Evolutionary conservation across 169 alveolate species (phyloP).

Genomic region (Ichthyophthirius multifiliis): DNA sequence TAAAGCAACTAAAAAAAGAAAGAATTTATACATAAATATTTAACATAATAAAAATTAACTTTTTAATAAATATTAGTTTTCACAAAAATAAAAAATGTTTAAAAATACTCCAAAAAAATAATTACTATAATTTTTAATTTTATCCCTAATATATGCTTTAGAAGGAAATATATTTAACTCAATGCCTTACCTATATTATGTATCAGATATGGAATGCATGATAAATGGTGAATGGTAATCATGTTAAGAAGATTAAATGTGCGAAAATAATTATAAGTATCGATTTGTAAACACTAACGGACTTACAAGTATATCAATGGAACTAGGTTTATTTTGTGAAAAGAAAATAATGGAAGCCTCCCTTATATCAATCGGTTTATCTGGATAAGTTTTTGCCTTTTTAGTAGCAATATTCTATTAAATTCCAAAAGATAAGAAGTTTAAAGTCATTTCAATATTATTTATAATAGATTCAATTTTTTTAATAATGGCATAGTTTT

Average conservation of each 20-base stretch:
- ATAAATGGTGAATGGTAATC: neutral
- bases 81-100: too few species aligned
- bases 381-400: neutral
- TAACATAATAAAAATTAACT: too few species aligned
- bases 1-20: too few species aligned
- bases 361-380: neutral
- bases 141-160: neutral
- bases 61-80: too few species aligned
- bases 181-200: neutral
- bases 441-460: neutral
- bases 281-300: neutral
- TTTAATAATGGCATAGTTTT: neutral
- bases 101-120: too few species aligned
- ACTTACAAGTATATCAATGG: neutral
- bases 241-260: neutral
- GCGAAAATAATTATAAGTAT: neutral
- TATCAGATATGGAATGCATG: neutral
- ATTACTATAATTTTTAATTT: too few species aligned
- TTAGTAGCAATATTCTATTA: neutral
- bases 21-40: too few species aligned
- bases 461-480: neutral
- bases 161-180: neutral
- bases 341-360: neutral
- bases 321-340: neutral
- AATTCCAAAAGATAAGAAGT: neutral